Evolutionary conservation across 2,329 filamentous ascomycete genomes (phyloP).

Genomic region (Cercospora citrullina): DNA sequence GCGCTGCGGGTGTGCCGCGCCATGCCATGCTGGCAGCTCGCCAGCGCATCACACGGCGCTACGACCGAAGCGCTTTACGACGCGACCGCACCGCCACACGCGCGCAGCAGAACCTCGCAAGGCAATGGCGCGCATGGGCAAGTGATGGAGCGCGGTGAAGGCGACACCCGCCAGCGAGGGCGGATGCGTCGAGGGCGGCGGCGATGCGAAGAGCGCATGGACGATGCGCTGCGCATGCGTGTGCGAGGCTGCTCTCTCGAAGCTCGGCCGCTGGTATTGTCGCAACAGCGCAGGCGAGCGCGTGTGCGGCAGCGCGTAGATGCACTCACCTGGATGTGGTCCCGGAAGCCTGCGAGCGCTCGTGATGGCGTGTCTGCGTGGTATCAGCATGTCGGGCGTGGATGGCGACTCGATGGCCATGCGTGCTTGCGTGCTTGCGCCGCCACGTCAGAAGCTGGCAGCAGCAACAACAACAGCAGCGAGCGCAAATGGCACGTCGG

Average conservation of each 20-base stretch:
- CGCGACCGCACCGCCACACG: not conserved
- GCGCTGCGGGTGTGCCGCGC: constrained; percentile 32
- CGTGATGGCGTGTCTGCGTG: not conserved
- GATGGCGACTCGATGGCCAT: not conserved
- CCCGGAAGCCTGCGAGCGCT: not conserved
- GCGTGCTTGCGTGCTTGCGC: not conserved
- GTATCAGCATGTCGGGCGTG: not conserved
- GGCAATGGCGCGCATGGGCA: not conserved
- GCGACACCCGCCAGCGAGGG: not conserved
- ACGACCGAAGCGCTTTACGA: not conserved
- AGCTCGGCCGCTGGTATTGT: not conserved
- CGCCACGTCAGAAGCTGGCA: constrained; percentile 5
- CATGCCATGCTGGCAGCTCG: constrained; percentile 33
- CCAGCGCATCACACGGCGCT: constrained; percentile 29
- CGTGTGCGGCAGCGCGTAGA: not conserved
- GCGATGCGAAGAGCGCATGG: not conserved
- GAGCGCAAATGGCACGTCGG: not conserved
- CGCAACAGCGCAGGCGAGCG: not conserved
- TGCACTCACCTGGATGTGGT: not conserved
- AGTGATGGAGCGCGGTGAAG: not conserved
- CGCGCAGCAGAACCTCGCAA: not conserved
- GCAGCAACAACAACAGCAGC: not conserved
- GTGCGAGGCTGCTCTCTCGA: not conserved
- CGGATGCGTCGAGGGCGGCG: not conserved
- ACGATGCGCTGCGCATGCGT: not conserved